Percentiles rank a stretch among this genome's conserved stretches.
phyloP scores from a whole-genome alignment of 352 stramenopile genomes.

The Globisporangium barbulae region DNA sequence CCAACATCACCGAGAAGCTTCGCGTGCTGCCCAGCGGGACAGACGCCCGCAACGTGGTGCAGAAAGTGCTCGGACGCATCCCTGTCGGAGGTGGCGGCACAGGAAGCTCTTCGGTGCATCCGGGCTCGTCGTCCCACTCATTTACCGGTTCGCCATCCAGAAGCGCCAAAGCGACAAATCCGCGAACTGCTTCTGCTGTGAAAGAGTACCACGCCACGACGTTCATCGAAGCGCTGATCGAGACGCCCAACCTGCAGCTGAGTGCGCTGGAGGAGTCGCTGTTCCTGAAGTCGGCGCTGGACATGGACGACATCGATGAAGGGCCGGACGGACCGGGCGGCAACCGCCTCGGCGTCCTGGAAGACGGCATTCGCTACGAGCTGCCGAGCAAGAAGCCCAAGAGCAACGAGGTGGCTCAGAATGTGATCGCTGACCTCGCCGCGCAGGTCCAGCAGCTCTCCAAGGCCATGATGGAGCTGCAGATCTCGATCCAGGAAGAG shows the following conservation, averaged over 20 bases:
- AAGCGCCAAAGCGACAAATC: neutral
- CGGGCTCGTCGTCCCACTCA: neutral
- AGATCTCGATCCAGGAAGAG: slow-evolving; percentile 23
- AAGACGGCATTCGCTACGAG: slow-evolving; percentile 61
- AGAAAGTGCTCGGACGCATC: slow-evolving; percentile 7
- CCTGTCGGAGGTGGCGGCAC: neutral
- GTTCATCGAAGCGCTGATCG: slow-evolving; percentile 27
- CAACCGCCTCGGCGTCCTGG: slow-evolving; percentile 25
- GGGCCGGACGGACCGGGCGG: neutral
- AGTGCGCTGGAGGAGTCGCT: slow-evolving; percentile 33
- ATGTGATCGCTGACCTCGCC: slow-evolving; percentile 31
- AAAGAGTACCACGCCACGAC: slow-evolving; percentile 13
- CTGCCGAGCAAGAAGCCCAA: slow-evolving; percentile 34
- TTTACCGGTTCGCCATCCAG: neutral
- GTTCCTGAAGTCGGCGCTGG: slow-evolving; percentile 47
- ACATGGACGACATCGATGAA: slow-evolving; percentile 29
- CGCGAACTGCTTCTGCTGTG: neutral
- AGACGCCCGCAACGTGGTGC: slow-evolving; percentile 12
- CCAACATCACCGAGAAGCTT: slow-evolving; percentile 25
- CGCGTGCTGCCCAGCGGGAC: slow-evolving; percentile 19
- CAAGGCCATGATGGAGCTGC: slow-evolving; percentile 31
- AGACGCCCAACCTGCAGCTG: slow-evolving; percentile 27
- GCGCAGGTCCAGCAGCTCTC: slow-evolving; percentile 41
- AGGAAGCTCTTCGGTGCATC: slow-evolving; percentile 1
- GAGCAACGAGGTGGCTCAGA: slow-evolving; percentile 14